Conservation (phyloP, 2,329 filamentous ascomycete genomes). For the Chaetomium strumarium region DNA sequence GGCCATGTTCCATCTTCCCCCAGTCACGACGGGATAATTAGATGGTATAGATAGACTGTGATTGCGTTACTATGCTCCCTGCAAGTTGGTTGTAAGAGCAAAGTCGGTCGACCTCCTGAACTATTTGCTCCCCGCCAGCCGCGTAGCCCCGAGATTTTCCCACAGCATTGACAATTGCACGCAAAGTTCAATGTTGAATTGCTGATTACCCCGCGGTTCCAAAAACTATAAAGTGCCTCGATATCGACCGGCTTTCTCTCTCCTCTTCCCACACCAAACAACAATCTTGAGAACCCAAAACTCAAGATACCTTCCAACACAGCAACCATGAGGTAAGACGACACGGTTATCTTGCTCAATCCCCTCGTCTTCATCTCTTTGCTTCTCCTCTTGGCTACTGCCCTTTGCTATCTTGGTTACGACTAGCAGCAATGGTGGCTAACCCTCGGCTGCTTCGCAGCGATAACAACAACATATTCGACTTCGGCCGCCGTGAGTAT, state of each 20-base stretch:
- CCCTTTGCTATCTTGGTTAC: neutral
- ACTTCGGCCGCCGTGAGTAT: neutral
- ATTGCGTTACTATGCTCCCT: neutral
- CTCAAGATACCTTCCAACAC: neutral
- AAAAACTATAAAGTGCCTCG: neutral
- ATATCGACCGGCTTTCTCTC: neutral
- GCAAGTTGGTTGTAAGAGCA: neutral
- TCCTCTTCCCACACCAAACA: neutral
- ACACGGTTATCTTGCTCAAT: neutral
- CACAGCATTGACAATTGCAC: neutral
- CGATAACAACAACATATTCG: neutral
- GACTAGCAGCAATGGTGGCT: neutral
- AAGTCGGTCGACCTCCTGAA: neutral
- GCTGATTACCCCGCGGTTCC: neutral
- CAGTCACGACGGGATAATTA: neutral
- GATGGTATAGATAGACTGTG: neutral
- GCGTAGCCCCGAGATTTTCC: neutral
- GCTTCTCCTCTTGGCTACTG: neutral
- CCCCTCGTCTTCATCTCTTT: neutral
- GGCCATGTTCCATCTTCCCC: no score
- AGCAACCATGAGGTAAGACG: neutral
- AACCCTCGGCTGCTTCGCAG: neutral
- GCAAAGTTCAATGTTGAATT: neutral
- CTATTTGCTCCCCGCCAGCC: neutral
- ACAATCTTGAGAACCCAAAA: neutral